Percentiles rank a stretch among this genome's conserved stretches.
Conservation (phyloP, 2,329 filamentous ascomycete genomes). For the Teratosphaeria destructans region DNA sequence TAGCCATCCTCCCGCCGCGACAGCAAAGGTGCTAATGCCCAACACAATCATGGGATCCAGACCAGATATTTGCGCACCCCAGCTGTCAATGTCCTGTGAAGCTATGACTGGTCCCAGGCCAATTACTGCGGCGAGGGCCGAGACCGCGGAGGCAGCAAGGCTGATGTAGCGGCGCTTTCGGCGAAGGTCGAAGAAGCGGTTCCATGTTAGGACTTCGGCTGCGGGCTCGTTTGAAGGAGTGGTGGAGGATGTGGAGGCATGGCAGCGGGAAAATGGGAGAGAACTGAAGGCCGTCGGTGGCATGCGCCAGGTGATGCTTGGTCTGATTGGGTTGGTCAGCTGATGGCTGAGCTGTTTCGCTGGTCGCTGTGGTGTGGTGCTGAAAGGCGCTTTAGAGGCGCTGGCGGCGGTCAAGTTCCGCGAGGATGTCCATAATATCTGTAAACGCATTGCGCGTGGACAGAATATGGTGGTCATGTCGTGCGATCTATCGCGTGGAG, state of each 20-base stretch:
- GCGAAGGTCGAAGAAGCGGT: slow-evolving; percentile 84
- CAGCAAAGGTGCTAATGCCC: slow-evolving; percentile 67
- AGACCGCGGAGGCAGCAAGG: slow-evolving; percentile 62
- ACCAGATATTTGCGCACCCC: slow-evolving; percentile 57
- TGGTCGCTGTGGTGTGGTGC: slow-evolving; percentile 1
- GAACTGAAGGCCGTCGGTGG: neutral
- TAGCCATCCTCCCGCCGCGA: slow-evolving; percentile 77
- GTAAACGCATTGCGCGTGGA: slow-evolving; percentile 1
- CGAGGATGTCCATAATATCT: neutral
- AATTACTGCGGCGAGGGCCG: slow-evolving; percentile 52
- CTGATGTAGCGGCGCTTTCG: slow-evolving; percentile 76
- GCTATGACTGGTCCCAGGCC: slow-evolving; percentile 57
- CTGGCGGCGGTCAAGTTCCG: neutral
- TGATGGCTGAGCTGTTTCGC: slow-evolving; percentile 1
- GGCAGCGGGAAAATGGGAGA: neutral
- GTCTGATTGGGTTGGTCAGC: neutral
- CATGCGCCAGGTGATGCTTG: slow-evolving; percentile 2
- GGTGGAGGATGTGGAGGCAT: neutral
- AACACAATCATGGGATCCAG: slow-evolving; percentile 81
- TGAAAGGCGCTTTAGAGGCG: slow-evolving; percentile 3
- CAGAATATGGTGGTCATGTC: slow-evolving; percentile 4
- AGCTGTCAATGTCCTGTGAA: slow-evolving; percentile 59
- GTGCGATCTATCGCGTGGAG: neutral
- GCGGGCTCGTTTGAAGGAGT: neutral
- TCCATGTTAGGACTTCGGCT: slow-evolving; percentile 50